A percentile compares a stretch with the other conserved stretches of the same genome.
Evolutionary conservation across 306 rosid species (phyloP).

Genomic region (Aeschynomene evenia): DNA sequence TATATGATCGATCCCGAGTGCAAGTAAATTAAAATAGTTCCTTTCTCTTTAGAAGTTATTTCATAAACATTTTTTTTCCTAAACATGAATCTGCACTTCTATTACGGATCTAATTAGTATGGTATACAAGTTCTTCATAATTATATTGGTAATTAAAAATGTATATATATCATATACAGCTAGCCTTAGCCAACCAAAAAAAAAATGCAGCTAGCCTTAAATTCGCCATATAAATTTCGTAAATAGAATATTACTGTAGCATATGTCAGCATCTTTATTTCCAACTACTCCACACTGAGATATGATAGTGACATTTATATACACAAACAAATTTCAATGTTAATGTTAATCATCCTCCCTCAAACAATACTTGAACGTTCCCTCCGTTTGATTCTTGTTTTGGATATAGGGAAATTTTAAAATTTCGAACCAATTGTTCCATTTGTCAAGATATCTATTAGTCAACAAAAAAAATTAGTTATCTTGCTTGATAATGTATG

Average conservation of each 20-base stretch:
- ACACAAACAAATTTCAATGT: background rate
- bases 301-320: background rate
- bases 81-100: background rate
- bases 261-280: background rate
- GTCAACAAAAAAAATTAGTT: too few species aligned
- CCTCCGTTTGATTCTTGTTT: too few species aligned
- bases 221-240: background rate
- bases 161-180: background rate
- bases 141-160: background rate
- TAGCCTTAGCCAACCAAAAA: too few species aligned
- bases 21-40: background rate
- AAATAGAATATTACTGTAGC: background rate
- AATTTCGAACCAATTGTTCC: too few species aligned
- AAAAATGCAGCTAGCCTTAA: too few species aligned
- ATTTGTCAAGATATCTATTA: too few species aligned
- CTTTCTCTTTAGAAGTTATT: too few species aligned
- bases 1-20: background rate
- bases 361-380: too few species aligned
- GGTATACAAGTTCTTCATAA: background rate
- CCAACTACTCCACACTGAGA: background rate
- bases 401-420: too few species aligned
- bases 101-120: background rate
- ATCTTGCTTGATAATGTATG: too few species aligned
- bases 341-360: too few species aligned
- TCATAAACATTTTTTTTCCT: too few species aligned